Conservation (phyloP, 192 early-diverging fungal species). For the Powellomyces hirtus region DNA sequence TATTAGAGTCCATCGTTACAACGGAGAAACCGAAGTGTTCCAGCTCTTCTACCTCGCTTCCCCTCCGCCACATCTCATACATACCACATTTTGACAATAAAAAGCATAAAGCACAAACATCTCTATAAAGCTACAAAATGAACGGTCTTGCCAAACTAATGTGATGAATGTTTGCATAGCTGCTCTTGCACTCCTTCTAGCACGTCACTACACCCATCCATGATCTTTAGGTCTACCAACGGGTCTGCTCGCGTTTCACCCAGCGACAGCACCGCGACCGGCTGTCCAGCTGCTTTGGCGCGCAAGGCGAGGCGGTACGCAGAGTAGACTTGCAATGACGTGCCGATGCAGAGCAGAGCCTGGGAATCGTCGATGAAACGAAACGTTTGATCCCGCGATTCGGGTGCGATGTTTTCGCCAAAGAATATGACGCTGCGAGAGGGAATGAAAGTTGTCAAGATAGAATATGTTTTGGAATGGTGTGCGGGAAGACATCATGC, state of each 20-base stretch:
- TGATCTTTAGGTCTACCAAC: slow-evolving; percentile 47
- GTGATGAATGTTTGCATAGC: too few species aligned
- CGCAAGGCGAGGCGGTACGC: slow-evolving; percentile 72
- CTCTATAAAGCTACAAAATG: too few species aligned
- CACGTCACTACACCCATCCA: slow-evolving; percentile 30
- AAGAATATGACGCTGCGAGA: slow-evolving; percentile 77
- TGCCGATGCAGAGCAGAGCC: slow-evolving; percentile 75
- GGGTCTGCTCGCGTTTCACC: slow-evolving; percentile 75
- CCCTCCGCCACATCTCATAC: too few species aligned
- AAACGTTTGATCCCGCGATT: slow-evolving; percentile 54
- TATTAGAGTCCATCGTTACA: too few species aligned
- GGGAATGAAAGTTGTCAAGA: not conserved
- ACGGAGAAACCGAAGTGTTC: too few species aligned
- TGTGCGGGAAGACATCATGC: too few species aligned
- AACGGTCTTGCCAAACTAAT: too few species aligned
- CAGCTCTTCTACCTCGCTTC: too few species aligned
- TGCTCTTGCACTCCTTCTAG: slow-evolving; percentile 7
- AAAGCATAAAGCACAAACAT: too few species aligned
- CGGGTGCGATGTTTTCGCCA: slow-evolving; percentile 73
- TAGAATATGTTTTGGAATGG: not conserved
- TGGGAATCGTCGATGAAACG: slow-evolving; percentile 57
- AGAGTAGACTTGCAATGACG: slow-evolving; percentile 79
- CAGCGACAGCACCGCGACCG: slow-evolving; percentile 66
- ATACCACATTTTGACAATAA: too few species aligned
- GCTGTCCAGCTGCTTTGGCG: slow-evolving; percentile 53